Evolutionary conservation across 2,329 filamentous ascomycete genomes (phyloP), one percentile per base, ranked within the genome.

Genomic region (Neopestalotiopsis sp.): DNA sequence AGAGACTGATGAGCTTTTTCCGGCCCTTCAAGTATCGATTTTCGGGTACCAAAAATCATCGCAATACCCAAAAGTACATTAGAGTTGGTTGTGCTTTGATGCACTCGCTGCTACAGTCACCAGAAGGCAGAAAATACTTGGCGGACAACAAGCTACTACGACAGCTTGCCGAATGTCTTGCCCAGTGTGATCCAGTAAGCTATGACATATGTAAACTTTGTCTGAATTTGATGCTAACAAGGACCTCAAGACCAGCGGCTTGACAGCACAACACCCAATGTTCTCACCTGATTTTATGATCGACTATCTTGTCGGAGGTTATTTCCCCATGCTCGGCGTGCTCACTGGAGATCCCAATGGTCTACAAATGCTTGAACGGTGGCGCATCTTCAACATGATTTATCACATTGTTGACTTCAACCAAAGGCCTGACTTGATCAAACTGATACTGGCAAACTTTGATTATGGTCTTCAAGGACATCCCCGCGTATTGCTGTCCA

Each of bases 381-480:
- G 96, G 95, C 94, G 94, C 74, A 97, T 99, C 87, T 95, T 98
- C 82, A 98, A 98, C 80, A 99, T 99, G 94, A 97, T 98, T 86
- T 99, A 99, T 78, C 96, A 98, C 80, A 97, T 99, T 70, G 89
- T 98, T 69, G 95, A 98, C 76, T 86, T 97, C 59, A 94, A 93
- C 74, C 92, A 96, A 79, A 92, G 96, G 2, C 94, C 95, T 61
- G 96, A 99, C 78, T 85, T 99, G 69, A 94, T 98, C 78, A 94
- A 95, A 77, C 87, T 95, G 10, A 87, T 99, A 40, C 86, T 99
- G 9, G 91, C 92, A 63, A 96, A 95, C 76, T 95, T 99, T 81
- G 95, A 99, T 81, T 99, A 97, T 78, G 92, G 91, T 24, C 84
- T 97, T 30, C 91, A 92, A 71, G 95, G 95, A 1, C 96, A 99